A percentile compares a stretch with the other conserved stretches of the same genome.
Conservation (phyloP, 441 rosid species). For the Flueggea neowawraea region DNA sequence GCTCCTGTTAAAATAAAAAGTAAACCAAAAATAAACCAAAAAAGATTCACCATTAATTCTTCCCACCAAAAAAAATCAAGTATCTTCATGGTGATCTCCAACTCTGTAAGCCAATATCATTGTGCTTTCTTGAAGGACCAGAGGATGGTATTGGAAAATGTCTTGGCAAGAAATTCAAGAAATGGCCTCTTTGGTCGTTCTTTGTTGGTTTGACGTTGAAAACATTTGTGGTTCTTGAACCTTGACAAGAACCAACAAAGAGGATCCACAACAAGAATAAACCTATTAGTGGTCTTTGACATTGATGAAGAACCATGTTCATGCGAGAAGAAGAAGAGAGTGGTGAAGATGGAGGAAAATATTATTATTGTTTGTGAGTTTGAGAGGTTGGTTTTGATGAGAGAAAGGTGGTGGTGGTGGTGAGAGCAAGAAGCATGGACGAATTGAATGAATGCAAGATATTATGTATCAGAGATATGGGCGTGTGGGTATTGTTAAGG, state of each 20-base stretch:
- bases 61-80: not conserved
- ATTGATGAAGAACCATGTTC: conserved; percentile 27
- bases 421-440: conserved; percentile 11
- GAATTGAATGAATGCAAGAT: conserved; percentile 1
- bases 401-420: conserved; percentile 5
- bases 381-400: conserved; percentile 3
- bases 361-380: not conserved
- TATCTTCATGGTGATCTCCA: conserved; percentile 58
- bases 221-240: conserved; percentile 50
- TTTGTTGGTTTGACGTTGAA: conserved; percentile 41
- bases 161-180: conserved; percentile 64
- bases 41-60: too few species aligned
- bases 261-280: conserved; percentile 28
- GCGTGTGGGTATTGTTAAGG: not conserved
- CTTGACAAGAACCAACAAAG: conserved; percentile 34
- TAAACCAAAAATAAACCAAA: too few species aligned
- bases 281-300: conserved; percentile 15
- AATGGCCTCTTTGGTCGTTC: conserved; percentile 39
- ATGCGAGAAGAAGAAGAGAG: conserved; percentile 1
- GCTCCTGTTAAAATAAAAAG: conserved; percentile 9
- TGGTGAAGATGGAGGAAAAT: not conserved
- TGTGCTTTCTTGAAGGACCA: conserved; percentile 89
- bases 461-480: not conserved
- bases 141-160: conserved; percentile 79
- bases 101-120: conserved; percentile 64